Evolutionary conservation across 768 basidiomycete genomes (phyloP).

Genomic region (Heimioporus sp.): DNA sequence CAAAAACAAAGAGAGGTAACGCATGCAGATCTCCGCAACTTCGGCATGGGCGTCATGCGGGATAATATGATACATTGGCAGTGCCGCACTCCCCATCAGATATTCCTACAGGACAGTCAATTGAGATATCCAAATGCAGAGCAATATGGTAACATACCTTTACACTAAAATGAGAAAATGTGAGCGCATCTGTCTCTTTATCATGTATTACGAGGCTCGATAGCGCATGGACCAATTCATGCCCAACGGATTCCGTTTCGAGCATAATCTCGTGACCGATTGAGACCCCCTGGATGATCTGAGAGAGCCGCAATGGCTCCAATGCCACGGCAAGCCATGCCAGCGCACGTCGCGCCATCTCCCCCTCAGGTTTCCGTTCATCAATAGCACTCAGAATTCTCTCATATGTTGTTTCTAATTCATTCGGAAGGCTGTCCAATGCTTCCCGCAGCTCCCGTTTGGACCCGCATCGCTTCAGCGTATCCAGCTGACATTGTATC

Average conservation of each 20-base stretch:
- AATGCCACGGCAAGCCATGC: not conserved
- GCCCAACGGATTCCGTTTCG: not conserved
- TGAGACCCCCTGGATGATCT: not conserved
- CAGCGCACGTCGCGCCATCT: not conserved
- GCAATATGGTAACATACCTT: not conserved
- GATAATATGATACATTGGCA: not conserved
- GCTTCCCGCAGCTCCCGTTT: not conserved
- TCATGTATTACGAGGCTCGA: not conserved
- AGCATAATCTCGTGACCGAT: not conserved
- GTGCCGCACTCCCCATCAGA: not conserved
- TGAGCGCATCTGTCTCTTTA: not conserved
- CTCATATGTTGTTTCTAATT: conserved; percentile 3
- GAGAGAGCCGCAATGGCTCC: not conserved
- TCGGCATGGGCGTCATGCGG: not conserved
- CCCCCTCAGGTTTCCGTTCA: not conserved
- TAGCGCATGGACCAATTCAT: not conserved
- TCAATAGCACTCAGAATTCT: conserved; percentile 1
- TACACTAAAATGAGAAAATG: not conserved
- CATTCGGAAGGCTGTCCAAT: not conserved
- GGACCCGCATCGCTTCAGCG: not conserved
- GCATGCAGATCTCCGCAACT: not conserved
- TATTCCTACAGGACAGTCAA: not conserved
- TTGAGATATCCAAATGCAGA: too few relatives aligned
- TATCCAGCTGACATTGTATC: conserved; percentile 5
- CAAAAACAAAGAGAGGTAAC: not conserved